phyloP scores from a whole-genome alignment of 2,329 filamentous ascomycete species.

The Aureobasidium sp. region DNA sequence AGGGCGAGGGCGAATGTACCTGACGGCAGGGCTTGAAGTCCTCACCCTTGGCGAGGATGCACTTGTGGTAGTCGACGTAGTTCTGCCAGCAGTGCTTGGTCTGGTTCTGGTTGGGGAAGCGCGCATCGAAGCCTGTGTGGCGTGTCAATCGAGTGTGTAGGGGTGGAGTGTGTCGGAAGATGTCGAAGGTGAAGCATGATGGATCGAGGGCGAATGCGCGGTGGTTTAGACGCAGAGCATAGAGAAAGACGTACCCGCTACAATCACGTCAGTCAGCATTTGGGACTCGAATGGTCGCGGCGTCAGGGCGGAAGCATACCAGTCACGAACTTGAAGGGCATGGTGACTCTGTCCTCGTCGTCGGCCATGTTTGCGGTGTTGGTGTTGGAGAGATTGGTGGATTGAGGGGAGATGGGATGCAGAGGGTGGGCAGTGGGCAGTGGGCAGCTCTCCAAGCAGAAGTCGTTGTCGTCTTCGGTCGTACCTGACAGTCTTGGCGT shows the following conservation, averaged over 20 bases:
- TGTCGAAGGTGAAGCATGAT: background rate
- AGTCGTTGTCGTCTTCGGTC: slow-evolving; percentile 9
- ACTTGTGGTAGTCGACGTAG: slow-evolving; percentile 99
- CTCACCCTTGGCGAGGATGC: slow-evolving; percentile 96
- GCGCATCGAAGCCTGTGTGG: slow-evolving; percentile 83
- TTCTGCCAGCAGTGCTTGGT: slow-evolving; percentile 99
- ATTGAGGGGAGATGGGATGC: slow-evolving; percentile 6
- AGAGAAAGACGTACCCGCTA: slow-evolving; percentile 10
- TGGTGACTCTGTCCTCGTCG: slow-evolving; percentile 82
- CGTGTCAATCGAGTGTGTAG: slow-evolving; percentile 9
- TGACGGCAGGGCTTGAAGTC: slow-evolving; percentile 95
- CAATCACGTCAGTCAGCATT: slow-evolving; percentile 22
- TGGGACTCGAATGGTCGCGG: slow-evolving; percentile 24
- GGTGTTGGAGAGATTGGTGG: slow-evolving; percentile 17
- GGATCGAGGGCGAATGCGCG: background rate
- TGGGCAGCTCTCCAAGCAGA: background rate
- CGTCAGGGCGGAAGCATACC: slow-evolving; percentile 55
- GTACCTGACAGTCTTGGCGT: slow-evolving; percentile 8
- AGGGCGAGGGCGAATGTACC: slow-evolving; percentile 47
- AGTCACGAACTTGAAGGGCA: slow-evolving; percentile 99
- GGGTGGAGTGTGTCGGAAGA: background rate
- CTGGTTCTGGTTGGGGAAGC: slow-evolving; percentile 97
- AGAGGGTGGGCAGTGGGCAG: background rate
- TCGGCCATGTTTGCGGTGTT: slow-evolving; percentile 73
- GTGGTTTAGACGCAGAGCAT: background rate